Percentiles rank a stretch among this genome's conserved stretches.
Conservation (phyloP, 768 basidiomycete genomes). For the Cyathus striatus region DNA sequence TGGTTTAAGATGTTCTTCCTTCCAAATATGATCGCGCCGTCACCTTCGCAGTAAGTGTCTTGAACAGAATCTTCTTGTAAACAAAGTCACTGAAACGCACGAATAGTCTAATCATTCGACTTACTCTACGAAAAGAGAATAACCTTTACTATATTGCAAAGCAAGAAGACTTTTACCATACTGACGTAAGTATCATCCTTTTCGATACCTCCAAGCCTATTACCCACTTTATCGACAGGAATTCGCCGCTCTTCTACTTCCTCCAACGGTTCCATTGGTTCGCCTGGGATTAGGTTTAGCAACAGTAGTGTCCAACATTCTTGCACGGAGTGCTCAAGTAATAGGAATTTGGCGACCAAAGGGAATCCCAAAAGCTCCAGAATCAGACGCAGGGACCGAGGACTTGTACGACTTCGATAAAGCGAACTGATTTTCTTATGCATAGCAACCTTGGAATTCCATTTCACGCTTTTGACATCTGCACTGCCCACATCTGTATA, state of each 20-base stretch:
- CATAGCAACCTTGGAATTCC: no score
- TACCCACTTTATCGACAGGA: conserved; percentile 21
- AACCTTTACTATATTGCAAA: conserved; percentile 38
- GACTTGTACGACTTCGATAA: not conserved
- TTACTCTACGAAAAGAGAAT: conserved; percentile 42
- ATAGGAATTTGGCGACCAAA: conserved; percentile 26
- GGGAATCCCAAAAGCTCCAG: not conserved
- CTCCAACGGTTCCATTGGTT: conserved; percentile 33
- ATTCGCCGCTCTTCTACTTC: conserved; percentile 35
- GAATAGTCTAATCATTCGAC: conserved; percentile 39
- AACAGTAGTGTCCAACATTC: conserved; percentile 18
- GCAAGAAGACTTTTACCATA: conserved; percentile 59
- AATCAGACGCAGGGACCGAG: not conserved
- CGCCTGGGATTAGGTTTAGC: conserved; percentile 20
- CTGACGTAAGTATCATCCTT: conserved; percentile 32
- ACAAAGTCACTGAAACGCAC: not conserved
- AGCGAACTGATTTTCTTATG: not conserved
- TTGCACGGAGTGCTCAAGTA: conserved; percentile 22
- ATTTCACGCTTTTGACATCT: no score
- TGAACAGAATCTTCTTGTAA: not conserved
- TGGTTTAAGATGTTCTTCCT: conserved; percentile 47
- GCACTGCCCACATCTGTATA: not conserved
- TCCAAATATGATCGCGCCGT: conserved; percentile 37
- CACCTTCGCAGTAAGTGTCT: conserved; percentile 38
- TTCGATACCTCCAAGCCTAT: no score